Evolutionary conservation across 805 yeast genomes (phyloP).

Genomic region (Candida endomychidarum): DNA sequence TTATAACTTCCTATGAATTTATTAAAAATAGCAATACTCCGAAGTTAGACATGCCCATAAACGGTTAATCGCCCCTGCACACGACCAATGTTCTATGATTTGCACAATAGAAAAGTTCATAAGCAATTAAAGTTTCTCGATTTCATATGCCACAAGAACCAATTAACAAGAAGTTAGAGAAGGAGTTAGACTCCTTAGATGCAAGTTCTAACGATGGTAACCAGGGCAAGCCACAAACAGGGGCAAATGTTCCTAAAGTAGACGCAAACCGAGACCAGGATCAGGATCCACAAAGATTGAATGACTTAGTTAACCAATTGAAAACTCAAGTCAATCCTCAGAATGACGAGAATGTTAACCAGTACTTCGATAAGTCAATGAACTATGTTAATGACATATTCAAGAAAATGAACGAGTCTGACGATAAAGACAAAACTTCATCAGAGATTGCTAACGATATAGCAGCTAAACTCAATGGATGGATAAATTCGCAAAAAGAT

Average conservation of each 20-base stretch:
- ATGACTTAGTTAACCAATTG: slow-evolving; percentile 9
- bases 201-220: too few relatives aligned
- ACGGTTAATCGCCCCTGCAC: too few relatives aligned
- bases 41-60: too few relatives aligned
- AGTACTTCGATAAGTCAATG: slow-evolving; percentile 27
- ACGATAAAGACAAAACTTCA: slow-evolving; percentile 34
- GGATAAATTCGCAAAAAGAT: slow-evolving; percentile 23
- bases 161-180: slow-evolving; percentile 2
- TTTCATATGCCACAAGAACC: slow-evolving; percentile 1
- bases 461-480: slow-evolving; percentile 24
- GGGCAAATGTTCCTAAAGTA: not conserved
- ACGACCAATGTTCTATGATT: too few relatives aligned
- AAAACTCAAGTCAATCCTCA: slow-evolving; percentile 27
- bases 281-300: slow-evolving; percentile 4
- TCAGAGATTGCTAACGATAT: slow-evolving; percentile 37
- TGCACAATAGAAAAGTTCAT: not conserved
- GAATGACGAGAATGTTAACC: slow-evolving; percentile 26
- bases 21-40: too few relatives aligned
- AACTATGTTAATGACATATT: slow-evolving; percentile 26
- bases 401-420: slow-evolving; percentile 29
- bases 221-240: slow-evolving; percentile 3
- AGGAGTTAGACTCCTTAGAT: not conserved
- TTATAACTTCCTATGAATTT: too few relatives aligned
- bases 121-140: not conserved
- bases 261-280: not conserved